A percentile compares a stretch with the other conserved stretches of the same genome.
phyloP scores from a whole-genome alignment of 1,284 basidiomycete species.

The Lentinus polychrous region DNA sequence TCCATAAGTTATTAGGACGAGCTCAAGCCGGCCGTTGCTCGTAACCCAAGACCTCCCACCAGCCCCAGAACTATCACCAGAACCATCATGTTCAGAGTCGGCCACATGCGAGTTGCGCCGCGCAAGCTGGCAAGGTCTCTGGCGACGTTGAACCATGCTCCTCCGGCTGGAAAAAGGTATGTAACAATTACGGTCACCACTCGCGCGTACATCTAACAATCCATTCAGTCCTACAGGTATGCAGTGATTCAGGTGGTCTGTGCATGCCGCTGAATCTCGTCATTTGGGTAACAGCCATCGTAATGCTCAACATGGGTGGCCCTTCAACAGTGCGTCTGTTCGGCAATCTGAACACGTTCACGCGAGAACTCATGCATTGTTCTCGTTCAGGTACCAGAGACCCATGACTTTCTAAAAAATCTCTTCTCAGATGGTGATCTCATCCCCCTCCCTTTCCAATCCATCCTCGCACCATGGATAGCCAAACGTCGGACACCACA shows the following conservation, averaged over 20 bases:
- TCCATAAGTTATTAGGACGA: not conserved
- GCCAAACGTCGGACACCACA: slow-evolving; percentile 89
- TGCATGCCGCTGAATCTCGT: not conserved
- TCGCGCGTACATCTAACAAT: slow-evolving; percentile 8
- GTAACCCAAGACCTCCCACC: too few relatives aligned
- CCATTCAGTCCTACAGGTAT: slow-evolving; percentile 54
- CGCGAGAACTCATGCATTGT: not conserved
- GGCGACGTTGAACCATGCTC: slow-evolving; percentile 29
- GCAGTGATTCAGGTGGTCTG: slow-evolving; percentile 10
- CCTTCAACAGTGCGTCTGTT: slow-evolving; percentile 70
- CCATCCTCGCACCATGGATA: slow-evolving; percentile 81
- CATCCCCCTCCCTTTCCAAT: slow-evolving; percentile 93
- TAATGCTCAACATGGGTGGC: slow-evolving; percentile 99
- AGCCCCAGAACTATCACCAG: not conserved
- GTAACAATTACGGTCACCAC: slow-evolving; percentile 6
- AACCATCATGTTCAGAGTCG: not conserved
- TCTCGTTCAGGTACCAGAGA: slow-evolving; percentile 58
- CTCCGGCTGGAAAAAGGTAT: slow-evolving; percentile 31
- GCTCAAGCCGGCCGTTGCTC: too few relatives aligned
- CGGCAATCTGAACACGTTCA: not conserved
- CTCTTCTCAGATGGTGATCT: slow-evolving; percentile 95
- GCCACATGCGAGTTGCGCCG: not conserved
- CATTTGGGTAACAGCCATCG: slow-evolving; percentile 52
- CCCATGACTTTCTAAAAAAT: slow-evolving; percentile 86
- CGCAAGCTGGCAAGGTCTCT: slow-evolving; percentile 24